Base-by-base conservation (phyloP, 1,284 basidiomycete genomes). In the Rhodotorula sp. region DNA sequence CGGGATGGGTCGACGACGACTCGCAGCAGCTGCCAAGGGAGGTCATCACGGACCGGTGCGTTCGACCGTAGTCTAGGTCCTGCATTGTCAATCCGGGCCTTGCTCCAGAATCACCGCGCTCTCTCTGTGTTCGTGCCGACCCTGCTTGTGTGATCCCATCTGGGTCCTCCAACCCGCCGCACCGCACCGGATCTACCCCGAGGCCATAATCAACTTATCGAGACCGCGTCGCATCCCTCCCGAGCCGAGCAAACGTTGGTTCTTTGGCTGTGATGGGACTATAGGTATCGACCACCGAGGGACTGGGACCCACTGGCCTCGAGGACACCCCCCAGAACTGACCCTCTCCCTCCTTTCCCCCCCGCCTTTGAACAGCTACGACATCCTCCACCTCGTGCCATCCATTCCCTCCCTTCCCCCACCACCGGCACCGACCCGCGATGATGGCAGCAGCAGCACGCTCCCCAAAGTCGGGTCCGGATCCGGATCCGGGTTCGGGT, bases 311-410 rank as follows among this genome's bases (percentile, higher is more conserved):
- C 46, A 8, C n/a, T 46, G 29, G 3, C 31, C 15, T 7, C 20
- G 29, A 29, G 54, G 3, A n/a, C 29, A 43, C 47, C 49, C 20
- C 47, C 49, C 20, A 29, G 15, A 47, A n/a, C 31, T 52, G 34
- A 56, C 26, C 1, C 14, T 39, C 34, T 15, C 47, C 21, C 56
- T 34, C 26, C 26, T 26, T 29, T 18, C 20, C 21, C 29, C 12
- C n/a, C 18, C 23, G 14, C 15, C 34, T 16, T 16, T 20, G 1
- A 23, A 46, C 72, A 76, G 75, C 58, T 74, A 74, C 65, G 75
- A 76, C 64, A 58, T 71, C 49, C 70, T 76, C 3, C 69, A 74
- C 67, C 65, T 72, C 47, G 59, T 74, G 8, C 31, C 63, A 5
- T 61, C 64, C 16, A 26, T 67, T 26, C 72, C 68, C 16, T 23